These are phyloP conservation scores for Neonectria ditissima DNA, from an alignment of 2,329 filamentous ascomycete species.

Conservation along the genomic window DNA sequence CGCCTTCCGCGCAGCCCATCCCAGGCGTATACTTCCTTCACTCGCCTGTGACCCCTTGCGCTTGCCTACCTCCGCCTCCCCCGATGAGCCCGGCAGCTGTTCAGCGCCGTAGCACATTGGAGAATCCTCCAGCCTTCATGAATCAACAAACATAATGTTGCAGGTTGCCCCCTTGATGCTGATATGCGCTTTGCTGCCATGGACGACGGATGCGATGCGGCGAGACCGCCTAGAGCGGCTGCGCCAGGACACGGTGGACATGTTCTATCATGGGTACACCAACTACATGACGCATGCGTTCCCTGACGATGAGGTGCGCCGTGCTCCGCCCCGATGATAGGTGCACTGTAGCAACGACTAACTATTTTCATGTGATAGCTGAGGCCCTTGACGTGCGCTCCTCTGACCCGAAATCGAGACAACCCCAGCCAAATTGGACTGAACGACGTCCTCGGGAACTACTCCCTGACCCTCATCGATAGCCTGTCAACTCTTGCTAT, in stretches of 20 bases:
- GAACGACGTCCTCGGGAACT: conserved; percentile 97
- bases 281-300: conserved; percentile 96
- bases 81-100: conserved; percentile 43
- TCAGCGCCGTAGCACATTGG: conserved; percentile 37
- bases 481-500: conserved; percentile 95
- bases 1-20: conserved; percentile 35
- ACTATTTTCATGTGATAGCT: conserved; percentile 62
- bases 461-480: conserved; percentile 94
- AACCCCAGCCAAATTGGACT: conserved; percentile 86
- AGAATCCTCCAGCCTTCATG: conserved; percentile 34
- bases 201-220: conserved; percentile 64
- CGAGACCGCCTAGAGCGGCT: conserved; percentile 66
- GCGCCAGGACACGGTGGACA: conserved; percentile 73
- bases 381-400: conserved; percentile 84
- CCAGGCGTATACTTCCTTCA: conserved; percentile 11
- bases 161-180: conserved; percentile 40
- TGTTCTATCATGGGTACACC: conserved; percentile 97
- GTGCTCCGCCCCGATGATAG: not conserved
- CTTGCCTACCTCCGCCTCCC: conserved; percentile 25
- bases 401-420: conserved; percentile 83
- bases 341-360: conserved; percentile 26
- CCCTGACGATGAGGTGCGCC: conserved; percentile 85
- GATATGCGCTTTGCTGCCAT: conserved; percentile 52
- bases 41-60: conserved; percentile 20
- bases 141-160: conserved; percentile 46